Evolutionary conservation across 2,329 filamentous ascomycete species (phyloP).

Genomic region (Pleurostoma richardsiae): DNA sequence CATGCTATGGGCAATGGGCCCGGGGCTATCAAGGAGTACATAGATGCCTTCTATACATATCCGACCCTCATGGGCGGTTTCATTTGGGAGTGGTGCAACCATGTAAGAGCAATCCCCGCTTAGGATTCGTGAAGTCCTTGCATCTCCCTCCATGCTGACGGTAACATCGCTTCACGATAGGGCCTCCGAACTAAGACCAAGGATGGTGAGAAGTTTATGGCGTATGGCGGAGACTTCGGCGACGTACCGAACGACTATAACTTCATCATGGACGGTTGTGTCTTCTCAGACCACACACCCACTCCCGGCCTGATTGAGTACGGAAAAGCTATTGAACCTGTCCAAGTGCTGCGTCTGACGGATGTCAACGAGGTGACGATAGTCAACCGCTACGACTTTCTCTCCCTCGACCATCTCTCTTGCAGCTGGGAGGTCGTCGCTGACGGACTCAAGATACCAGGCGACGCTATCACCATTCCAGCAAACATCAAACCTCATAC

Average conservation of each 20-base stretch:
- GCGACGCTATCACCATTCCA: neutral
- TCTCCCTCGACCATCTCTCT: conserved; percentile 21
- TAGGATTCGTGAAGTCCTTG: too few relatives aligned
- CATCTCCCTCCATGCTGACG: neutral
- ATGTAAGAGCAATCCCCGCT: conserved; percentile 26
- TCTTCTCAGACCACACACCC: conserved; percentile 34
- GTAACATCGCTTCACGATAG: conserved; percentile 9
- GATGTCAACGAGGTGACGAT: conserved; percentile 22
- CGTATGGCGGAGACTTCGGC: conserved; percentile 58
- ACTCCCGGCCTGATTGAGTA: conserved; percentile 36
- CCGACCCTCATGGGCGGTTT: conserved; percentile 61
- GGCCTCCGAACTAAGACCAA: conserved; percentile 36
- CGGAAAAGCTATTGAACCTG: conserved; percentile 42
- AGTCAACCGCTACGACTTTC: conserved; percentile 31
- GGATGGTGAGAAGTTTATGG: conserved; percentile 43
- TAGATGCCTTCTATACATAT: conserved; percentile 55
- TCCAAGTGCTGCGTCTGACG: conserved; percentile 33
- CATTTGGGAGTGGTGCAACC: conserved; percentile 62
- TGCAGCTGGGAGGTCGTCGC: conserved; percentile 12
- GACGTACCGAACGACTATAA: conserved; percentile 55
- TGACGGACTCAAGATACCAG: conserved; percentile 4
- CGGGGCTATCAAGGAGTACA: conserved; percentile 64
- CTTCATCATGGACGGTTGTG: conserved; percentile 54
- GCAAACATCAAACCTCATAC: conserved; percentile 38
- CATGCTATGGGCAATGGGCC: conserved; percentile 72